These are phyloP conservation scores for Calonectria pauciramosa DNA, from an alignment of 2,329 filamentous ascomycete species.

Conservation along the genomic window DNA sequence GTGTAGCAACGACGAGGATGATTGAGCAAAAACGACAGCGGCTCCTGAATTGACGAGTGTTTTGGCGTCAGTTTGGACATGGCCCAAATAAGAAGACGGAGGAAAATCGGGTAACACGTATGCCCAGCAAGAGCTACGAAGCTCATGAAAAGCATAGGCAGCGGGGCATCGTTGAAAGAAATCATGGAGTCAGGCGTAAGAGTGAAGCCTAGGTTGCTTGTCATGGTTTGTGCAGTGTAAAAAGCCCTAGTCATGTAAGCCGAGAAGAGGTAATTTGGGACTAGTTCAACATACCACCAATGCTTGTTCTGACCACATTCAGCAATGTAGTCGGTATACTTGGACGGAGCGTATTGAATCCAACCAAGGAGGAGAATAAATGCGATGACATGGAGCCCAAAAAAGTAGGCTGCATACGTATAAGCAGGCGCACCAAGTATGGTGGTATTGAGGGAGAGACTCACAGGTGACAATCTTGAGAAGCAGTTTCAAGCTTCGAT, in stretches of 20 bases:
- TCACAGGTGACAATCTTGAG: constrained; percentile 60
- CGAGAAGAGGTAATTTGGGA: no score
- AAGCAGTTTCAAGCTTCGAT: constrained; percentile 62
- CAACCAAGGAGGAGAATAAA: constrained; percentile 63
- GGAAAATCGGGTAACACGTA: constrained; percentile 69
- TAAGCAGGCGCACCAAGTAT: neutral
- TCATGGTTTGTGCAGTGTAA: constrained; percentile 65
- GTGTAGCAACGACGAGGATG: constrained; percentile 75
- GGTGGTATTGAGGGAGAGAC: neutral
- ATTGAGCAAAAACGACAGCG: constrained; percentile 70
- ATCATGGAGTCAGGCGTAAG: constrained; percentile 69
- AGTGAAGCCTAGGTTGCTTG: constrained; percentile 67
- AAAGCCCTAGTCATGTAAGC: constrained; percentile 55
- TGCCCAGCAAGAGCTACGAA: constrained; percentile 66
- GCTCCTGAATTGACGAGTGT: constrained; percentile 54
- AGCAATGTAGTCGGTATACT: constrained; percentile 56
- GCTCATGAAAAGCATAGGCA: constrained; percentile 61
- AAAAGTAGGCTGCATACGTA: constrained; percentile 56
- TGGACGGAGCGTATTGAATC: constrained; percentile 57
- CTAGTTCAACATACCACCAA: constrained; percentile 62
- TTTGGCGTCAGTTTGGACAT: constrained; percentile 62
- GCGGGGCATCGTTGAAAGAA: constrained; percentile 59
- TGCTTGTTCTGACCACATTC: constrained; percentile 55
- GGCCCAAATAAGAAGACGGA: constrained; percentile 71
- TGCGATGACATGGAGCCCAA: constrained; percentile 61